Evolutionary conservation across 352 stramenopile genomes (phyloP), one percentile per base, ranked within the genome.

Genomic region (Globisporangium nunn): DNA sequence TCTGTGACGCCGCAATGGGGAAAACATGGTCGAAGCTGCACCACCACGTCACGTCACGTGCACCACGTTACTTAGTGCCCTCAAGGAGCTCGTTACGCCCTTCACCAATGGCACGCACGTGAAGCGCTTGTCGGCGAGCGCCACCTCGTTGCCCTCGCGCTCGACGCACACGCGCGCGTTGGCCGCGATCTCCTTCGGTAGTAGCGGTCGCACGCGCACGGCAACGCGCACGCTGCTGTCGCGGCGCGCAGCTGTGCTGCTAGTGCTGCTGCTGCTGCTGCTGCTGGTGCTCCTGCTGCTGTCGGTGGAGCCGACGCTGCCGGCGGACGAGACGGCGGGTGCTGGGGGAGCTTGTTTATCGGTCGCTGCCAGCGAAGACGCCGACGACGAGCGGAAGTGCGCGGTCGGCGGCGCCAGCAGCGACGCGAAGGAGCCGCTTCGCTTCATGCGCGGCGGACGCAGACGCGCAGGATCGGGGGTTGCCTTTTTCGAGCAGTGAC

Each of bases 11-110:
- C 1, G 71, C 40, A 46, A 73, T 64, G 1, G 81, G 74, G 54
- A 95, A 91, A 1, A 93, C 85, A 45, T 93, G 78, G 56, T 95
- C 83, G 58, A 92, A 95, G 0, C 79, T 91, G 55, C 4, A n/a
- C 12, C 44, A 23, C 23, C 3, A 54, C 17, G 8, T 33, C 18
- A 31, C 12, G 23, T 23, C 23, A 23, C 23, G 23, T 23, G 43
- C 23, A 10, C 18, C 6, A 4, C 6, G 7, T 3, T 45, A 1
- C 35, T 11, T 11, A 35, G 12, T 30, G 30, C 30, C 23, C 18
- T 41, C 23, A 23, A 23, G 23, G 23, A 23, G 23, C 23, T 23
- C 23, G 23, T 11, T 17, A 15, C 11, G 6, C 1, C 10, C 37
- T 43, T 6, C 2, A 28, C 47, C 10, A 18, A 29, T 14, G 15